phyloP scores from a whole-genome alignment of 495 filamentous ascomycete genomes.

The Daldinia grandis region DNA sequence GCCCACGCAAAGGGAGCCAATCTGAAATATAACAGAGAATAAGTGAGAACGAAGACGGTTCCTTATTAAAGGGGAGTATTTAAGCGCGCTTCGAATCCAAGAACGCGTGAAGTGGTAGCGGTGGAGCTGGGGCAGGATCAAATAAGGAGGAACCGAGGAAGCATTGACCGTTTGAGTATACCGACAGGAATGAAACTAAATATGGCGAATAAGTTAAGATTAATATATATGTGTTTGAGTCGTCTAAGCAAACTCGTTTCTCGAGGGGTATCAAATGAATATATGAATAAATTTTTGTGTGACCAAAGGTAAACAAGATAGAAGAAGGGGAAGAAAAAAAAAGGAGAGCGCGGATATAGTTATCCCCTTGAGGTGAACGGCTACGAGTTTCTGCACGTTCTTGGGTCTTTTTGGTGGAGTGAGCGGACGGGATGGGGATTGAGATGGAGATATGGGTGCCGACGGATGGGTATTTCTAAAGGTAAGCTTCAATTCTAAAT shows the following conservation, averaged over 20 bases:
- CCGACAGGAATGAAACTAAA: constrained; percentile 1
- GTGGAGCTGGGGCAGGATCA: constrained; percentile 14
- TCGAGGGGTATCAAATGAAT: constrained; percentile 18
- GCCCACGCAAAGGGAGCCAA: constrained; percentile 5
- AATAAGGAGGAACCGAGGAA: constrained; percentile 15
- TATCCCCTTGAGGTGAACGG: constrained; percentile 10
- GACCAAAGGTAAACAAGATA: constrained; percentile 9
- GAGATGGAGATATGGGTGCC: constrained; percentile 5
- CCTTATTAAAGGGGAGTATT: neutral
- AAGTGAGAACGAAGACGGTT: neutral
- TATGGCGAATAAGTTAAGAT: constrained; percentile 23
- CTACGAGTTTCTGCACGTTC: neutral
- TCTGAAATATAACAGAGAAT: neutral
- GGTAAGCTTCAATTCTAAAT: neutral
- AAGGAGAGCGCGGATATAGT: constrained; percentile 2
- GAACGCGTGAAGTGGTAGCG: constrained; percentile 5
- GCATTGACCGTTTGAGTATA: neutral
- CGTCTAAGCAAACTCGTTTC: constrained; percentile 23
- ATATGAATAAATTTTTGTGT: constrained; percentile 13
- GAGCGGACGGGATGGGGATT: neutral
- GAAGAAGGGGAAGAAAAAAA: neutral
- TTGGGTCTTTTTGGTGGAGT: constrained; percentile 6
- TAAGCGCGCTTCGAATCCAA: neutral
- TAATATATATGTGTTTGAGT: constrained; percentile 27
- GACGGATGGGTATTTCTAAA: constrained; percentile 16